Evolutionary conservation across 306 rosid genomes (phyloP), one percentile per base, ranked within the genome.

Genomic region (Quercus parvula): DNA sequence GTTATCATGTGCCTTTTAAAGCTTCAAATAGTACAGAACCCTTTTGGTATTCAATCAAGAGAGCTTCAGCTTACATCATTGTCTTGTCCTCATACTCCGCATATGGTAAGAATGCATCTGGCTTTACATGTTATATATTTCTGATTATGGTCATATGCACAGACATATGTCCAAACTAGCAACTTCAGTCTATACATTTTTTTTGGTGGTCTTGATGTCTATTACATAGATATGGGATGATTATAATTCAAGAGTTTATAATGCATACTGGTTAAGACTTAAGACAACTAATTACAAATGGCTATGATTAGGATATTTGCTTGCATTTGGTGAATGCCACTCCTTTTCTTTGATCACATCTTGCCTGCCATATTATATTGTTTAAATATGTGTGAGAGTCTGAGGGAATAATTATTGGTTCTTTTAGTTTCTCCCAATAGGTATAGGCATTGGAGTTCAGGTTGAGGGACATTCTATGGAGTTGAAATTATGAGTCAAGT

Each of bases 21-120:
- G 86, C 89, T 11, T 86, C 92, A 1, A 72, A 73, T 30, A 90
- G 94, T 61, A 87, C 91, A 41, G 71, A 88, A 58, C 94, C 94
- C 1, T 82, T 90, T 22, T 88, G 92, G 92, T 88, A 90, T 85
- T 90, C 92, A 20, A 83, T 90, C 91, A 90, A 85, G 90, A 91
- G 94, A 85, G 97, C 94, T 78, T 88, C 96, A 0, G 85, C 96
- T 13, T 81, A 93, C 84, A 88, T 93, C 87, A 89, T 91, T 74
- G 96, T 93, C 62, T 67, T 93, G 81, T 71, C 94, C 76, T 78
- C 94, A 28, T 93, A 93, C 79, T 93, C 97, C 9, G 94, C 96
- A 19, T 84, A 75, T 77, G 96, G 96, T 93, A 85, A 85, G 74
- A 38, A 46, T 41, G 24, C 12, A 4, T 33, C 18, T 70, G 1